Evolutionary conservation across 306 rosid genomes (phyloP).

Genomic region (Mucuna pruriens): DNA sequence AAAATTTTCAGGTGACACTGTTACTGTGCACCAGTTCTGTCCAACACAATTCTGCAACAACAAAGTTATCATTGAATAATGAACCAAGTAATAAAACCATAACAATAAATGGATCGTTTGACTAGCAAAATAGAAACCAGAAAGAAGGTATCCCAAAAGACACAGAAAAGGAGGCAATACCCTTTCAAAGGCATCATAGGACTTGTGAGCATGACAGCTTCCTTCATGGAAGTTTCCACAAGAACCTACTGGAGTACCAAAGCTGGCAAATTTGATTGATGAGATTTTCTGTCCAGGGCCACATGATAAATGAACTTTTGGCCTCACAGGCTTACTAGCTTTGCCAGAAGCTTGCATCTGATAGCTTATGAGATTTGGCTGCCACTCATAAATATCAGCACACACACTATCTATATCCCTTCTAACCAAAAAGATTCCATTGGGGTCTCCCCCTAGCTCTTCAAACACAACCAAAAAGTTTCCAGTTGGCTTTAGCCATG

Average conservation of each 20-base stretch:
- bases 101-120: slow-evolving; percentile 6
- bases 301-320: slow-evolving; percentile 87
- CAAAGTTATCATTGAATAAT: slow-evolving; percentile 1
- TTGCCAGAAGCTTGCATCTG: slow-evolving; percentile 84
- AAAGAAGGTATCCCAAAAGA: neutral
- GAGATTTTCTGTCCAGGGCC: slow-evolving; percentile 88
- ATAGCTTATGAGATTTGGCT: slow-evolving; percentile 78
- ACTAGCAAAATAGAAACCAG: neutral
- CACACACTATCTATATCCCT: slow-evolving; percentile 82
- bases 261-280: slow-evolving; percentile 91
- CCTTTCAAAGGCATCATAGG: slow-evolving; percentile 83
- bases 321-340: slow-evolving; percentile 70
- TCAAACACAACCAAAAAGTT: slow-evolving; percentile 91
- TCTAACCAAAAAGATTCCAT: slow-evolving; percentile 80
- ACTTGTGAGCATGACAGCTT: slow-evolving; percentile 88
- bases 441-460: slow-evolving; percentile 94
- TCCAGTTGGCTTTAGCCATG: slow-evolving; percentile 92
- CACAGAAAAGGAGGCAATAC: slow-evolving; percentile 47
- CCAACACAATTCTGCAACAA: slow-evolving; percentile 85
- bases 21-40: slow-evolving; percentile 74
- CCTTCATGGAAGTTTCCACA: slow-evolving; percentile 95
- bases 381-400: slow-evolving; percentile 95
- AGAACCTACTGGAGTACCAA: slow-evolving; percentile 82
- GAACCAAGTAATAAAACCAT: neutral
- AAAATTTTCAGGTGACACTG: slow-evolving; percentile 77